A percentile compares a stretch with the other conserved stretches of the same genome.
phyloP scores from a whole-genome alignment of 768 basidiomycete genomes.

The Phanerochaete carnosa region DNA sequence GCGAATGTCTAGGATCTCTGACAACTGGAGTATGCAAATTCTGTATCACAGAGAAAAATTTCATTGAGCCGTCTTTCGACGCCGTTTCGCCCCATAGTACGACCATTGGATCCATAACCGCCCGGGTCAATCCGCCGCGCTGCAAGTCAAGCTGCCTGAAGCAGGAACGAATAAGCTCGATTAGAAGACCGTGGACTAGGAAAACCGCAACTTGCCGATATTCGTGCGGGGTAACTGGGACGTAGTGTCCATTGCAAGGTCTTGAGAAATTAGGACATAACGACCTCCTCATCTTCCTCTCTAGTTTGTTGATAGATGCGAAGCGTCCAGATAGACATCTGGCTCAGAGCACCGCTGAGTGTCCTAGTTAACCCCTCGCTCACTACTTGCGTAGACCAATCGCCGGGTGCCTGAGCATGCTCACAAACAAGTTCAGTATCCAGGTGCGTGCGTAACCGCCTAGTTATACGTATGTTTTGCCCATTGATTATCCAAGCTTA shows the following conservation, averaged over 20 bases:
- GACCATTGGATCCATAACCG: too few relatives aligned
- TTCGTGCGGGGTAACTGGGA: conserved; percentile 63
- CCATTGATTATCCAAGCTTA: conserved; percentile 37
- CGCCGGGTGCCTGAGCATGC: conserved; percentile 2
- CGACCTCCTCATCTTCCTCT: conserved; percentile 70
- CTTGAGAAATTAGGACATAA: conserved; percentile 66
- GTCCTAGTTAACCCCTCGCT: conserved; percentile 14
- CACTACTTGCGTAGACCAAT: not conserved
- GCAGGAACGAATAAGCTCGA: conserved; percentile 55
- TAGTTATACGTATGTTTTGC: not conserved
- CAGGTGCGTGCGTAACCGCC: not conserved
- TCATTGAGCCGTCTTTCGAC: too few relatives aligned
- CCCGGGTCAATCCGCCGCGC: conserved; percentile 63
- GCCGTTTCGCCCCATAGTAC: too few relatives aligned
- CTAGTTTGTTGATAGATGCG: conserved; percentile 48
- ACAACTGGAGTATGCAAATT: too few relatives aligned
- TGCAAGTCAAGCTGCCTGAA: conserved; percentile 33
- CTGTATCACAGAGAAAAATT: too few relatives aligned
- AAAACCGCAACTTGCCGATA: conserved; percentile 51
- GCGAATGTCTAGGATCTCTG: too few relatives aligned
- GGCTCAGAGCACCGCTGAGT: conserved; percentile 43
- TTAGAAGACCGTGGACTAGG: conserved; percentile 68
- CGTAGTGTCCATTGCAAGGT: conserved; percentile 63
- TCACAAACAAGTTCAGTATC: conserved; percentile 2
- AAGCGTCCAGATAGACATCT: conserved; percentile 39